Percentiles rank a stretch among this genome's conserved stretches.
These are phyloP conservation scores for Claviceps arundinis DNA, from an alignment of 2,329 filamentous ascomycete species.

Conservation along the genomic window DNA sequence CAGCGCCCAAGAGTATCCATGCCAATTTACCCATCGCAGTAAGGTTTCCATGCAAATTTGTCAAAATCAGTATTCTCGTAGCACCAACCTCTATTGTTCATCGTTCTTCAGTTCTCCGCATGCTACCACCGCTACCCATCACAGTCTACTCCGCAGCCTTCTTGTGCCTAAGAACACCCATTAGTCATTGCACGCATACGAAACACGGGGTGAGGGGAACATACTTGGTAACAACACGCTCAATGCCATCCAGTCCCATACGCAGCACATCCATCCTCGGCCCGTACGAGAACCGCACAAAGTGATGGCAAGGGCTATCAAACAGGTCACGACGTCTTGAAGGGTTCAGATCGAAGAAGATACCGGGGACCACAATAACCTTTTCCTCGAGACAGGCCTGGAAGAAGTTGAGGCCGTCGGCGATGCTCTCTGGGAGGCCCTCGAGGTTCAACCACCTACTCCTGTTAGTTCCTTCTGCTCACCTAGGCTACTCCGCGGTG, in stretches of 20 bases:
- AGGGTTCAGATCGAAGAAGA: conserved; percentile 96
- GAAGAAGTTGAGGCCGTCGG: conserved; percentile 94
- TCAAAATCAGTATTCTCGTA: no score
- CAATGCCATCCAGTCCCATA: conserved; percentile 72
- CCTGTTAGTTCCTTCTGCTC: background rate
- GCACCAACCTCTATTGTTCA: background rate
- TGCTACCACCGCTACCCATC: background rate
- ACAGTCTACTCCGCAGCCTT: conserved; percentile 7
- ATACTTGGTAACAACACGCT: conserved; percentile 64
- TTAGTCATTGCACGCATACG: conserved; percentile 1
- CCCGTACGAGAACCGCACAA: conserved; percentile 74
- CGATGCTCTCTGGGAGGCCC: conserved; percentile 64
- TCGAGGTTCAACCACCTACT: conserved; percentile 44
- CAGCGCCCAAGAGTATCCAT: no score
- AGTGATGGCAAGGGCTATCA: conserved; percentile 88
- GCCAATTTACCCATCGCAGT: no score
- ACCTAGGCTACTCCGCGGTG: background rate
- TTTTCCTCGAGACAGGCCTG: conserved; percentile 85
- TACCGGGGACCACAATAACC: conserved; percentile 91
- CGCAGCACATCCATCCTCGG: conserved; percentile 68
- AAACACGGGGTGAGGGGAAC: conserved; percentile 10
- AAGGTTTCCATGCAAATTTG: no score
- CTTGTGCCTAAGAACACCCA: conserved; percentile 9
- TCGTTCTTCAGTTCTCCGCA: background rate
- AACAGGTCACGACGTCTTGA: conserved; percentile 81